Evolutionary conservation across 2,329 filamentous ascomycete species (phyloP).

Genomic region (Penicillium sp.): DNA sequence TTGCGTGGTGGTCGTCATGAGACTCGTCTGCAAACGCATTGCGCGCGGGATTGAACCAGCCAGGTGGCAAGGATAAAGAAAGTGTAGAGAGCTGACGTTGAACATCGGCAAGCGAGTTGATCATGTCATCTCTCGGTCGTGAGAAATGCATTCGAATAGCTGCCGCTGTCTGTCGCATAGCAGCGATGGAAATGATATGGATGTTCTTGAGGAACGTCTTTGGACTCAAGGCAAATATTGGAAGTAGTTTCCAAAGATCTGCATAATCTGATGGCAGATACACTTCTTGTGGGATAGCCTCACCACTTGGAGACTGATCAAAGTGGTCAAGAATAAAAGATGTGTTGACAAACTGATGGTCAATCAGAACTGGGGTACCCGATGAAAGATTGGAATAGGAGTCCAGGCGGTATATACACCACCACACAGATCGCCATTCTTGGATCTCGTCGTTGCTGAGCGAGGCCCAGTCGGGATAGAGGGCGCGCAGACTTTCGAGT

Average conservation of each 20-base stretch:
- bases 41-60: conserved; percentile 33
- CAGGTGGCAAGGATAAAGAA: conserved; percentile 29
- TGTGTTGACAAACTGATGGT: conserved; percentile 6
- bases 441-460: conserved; percentile 33
- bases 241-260: not conserved
- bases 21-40: conserved; percentile 32
- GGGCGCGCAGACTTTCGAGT: conserved; percentile 29
- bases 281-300: not conserved
- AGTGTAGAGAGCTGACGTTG: conserved; percentile 5
- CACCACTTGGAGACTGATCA: not conserved
- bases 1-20: conserved; percentile 22
- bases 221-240: not conserved
- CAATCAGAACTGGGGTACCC: conserved; percentile 17
- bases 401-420: conserved; percentile 40
- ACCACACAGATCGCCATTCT: conserved; percentile 39
- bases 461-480: conserved; percentile 25
- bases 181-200: not conserved
- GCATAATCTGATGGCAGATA: not conserved
- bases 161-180: not conserved
- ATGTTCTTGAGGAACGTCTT: not conserved
- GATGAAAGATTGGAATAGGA: conserved; percentile 38
- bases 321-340: not conserved
- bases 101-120: not conserved
- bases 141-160: not conserved
- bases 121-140: not conserved